phyloP scores from a whole-genome alignment of 2,329 filamentous ascomycete species.

The Fusarium sp. region DNA sequence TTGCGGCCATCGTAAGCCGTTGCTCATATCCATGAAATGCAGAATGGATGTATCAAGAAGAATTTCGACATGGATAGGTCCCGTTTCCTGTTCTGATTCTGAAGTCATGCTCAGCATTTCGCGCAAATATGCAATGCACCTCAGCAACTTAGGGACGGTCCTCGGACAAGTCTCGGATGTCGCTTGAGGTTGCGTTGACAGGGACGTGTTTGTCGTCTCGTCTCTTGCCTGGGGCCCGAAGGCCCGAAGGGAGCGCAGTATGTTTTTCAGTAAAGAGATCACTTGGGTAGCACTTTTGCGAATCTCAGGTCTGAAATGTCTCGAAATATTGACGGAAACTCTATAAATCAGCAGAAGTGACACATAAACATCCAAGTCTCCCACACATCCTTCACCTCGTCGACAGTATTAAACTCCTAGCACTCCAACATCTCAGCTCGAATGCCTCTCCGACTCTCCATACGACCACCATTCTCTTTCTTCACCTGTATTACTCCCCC shows the following conservation, averaged over 20 bases:
- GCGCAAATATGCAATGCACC: not conserved
- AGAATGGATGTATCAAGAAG: not conserved
- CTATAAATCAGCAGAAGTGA: not conserved
- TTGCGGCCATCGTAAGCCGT: slow-evolving; percentile 2
- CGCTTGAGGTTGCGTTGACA: not conserved
- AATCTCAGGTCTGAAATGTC: not conserved
- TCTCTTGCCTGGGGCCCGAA: not conserved
- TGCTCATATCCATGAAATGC: not conserved
- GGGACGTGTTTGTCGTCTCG: not conserved
- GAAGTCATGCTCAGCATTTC: not conserved
- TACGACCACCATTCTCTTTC: not conserved
- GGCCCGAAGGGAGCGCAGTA: not conserved
- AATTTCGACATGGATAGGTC: not conserved
- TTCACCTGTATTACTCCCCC: not conserved
- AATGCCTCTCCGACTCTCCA: not conserved
- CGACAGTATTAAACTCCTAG: not conserved
- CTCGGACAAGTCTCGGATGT: not conserved
- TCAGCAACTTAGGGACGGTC: not conserved
- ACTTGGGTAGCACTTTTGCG: not conserved
- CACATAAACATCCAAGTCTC: not conserved
- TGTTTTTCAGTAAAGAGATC: not conserved
- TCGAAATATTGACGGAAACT: not conserved
- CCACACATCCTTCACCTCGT: not conserved
- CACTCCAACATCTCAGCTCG: not conserved
- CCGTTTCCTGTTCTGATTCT: not conserved